Evolutionary conservation across 805 yeast species (phyloP).

Genomic region (Torulaspora indica): DNA sequence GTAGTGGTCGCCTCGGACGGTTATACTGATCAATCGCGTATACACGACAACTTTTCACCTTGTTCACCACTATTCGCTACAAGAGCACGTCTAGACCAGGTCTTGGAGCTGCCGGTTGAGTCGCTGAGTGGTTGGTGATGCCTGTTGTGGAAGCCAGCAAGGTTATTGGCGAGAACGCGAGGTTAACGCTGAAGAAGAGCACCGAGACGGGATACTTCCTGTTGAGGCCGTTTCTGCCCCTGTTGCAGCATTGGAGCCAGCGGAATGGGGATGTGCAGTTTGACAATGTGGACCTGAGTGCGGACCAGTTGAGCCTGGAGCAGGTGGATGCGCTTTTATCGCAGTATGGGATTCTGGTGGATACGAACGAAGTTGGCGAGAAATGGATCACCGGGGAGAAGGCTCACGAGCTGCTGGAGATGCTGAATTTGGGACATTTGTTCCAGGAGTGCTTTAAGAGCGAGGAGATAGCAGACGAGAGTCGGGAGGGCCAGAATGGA

Average conservation of each 20-base stretch:
- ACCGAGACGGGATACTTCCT: constrained; percentile 25
- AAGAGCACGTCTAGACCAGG: background rate
- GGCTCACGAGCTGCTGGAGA: constrained; percentile 22
- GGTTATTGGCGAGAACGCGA: constrained; percentile 13
- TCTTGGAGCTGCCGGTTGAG: background rate
- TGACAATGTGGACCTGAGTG: constrained; percentile 1
- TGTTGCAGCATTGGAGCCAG: constrained; percentile 16
- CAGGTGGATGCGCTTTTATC: constrained; percentile 23
- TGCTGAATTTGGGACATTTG: constrained; percentile 17
- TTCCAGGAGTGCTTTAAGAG: constrained; percentile 18
- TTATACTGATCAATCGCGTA: constrained; percentile 6
- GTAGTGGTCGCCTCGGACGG: constrained; percentile 10
- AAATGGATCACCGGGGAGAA: constrained; percentile 33
- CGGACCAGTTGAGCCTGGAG: constrained; percentile 10
- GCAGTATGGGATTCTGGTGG: constrained; percentile 27
- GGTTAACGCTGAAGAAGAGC: constrained; percentile 23
- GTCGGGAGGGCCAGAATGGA: too few species aligned
- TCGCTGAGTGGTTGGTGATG: constrained; percentile 11
- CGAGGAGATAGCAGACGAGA: background rate
- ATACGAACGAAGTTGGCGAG: constrained; percentile 26
- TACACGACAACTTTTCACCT: constrained; percentile 2
- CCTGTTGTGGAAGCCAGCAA: constrained; percentile 19
- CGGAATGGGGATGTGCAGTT: constrained; percentile 4
- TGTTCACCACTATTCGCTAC: background rate
- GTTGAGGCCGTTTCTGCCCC: constrained; percentile 25